These are phyloP conservation scores for Sclerotiophoma versabilis DNA, from an alignment of 2,329 filamentous ascomycete species.

Conservation along the genomic window DNA sequence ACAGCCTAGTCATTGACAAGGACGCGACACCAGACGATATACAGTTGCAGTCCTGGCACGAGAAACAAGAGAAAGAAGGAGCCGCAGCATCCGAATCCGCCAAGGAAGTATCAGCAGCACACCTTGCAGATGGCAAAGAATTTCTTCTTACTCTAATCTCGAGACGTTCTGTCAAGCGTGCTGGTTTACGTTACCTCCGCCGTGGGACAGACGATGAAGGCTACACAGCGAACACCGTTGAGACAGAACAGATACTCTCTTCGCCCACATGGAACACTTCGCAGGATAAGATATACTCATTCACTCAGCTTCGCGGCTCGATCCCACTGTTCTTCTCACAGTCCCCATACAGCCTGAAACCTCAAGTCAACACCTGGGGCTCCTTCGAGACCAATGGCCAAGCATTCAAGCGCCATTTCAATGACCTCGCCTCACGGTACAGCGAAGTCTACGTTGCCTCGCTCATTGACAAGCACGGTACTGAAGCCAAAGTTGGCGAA, in stretches of 20 bases:
- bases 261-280: slow-evolving; percentile 68
- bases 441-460: slow-evolving; percentile 80
- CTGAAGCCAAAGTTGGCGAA: slow-evolving; percentile 79
- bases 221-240: slow-evolving; percentile 86
- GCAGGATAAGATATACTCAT: slow-evolving; percentile 73
- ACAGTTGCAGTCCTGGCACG: slow-evolving; percentile 42
- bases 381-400: slow-evolving; percentile 78
- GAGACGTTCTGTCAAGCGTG: slow-evolving; percentile 83
- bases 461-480: slow-evolving; percentile 86
- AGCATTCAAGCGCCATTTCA: slow-evolving; percentile 83
- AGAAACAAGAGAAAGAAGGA: slow-evolving; percentile 38
- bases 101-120: slow-evolving; percentile 34
- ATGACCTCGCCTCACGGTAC: slow-evolving; percentile 72
- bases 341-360: slow-evolving; percentile 91
- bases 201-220: slow-evolving; percentile 91
- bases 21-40: slow-evolving; percentile 45
- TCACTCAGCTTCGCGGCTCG: slow-evolving; percentile 86
- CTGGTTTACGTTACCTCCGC: slow-evolving; percentile 87
- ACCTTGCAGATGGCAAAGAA: slow-evolving; percentile 50
- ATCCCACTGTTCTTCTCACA: slow-evolving; percentile 97
- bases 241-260: slow-evolving; percentile 93
- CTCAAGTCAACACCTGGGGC: slow-evolving; percentile 81
- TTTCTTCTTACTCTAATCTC: slow-evolving; percentile 91
- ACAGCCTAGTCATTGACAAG: slow-evolving; percentile 45
- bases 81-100: slow-evolving; percentile 21